phyloP scores from a whole-genome alignment of 179 eudicot genomes.

The Actinidia chinensis region DNA sequence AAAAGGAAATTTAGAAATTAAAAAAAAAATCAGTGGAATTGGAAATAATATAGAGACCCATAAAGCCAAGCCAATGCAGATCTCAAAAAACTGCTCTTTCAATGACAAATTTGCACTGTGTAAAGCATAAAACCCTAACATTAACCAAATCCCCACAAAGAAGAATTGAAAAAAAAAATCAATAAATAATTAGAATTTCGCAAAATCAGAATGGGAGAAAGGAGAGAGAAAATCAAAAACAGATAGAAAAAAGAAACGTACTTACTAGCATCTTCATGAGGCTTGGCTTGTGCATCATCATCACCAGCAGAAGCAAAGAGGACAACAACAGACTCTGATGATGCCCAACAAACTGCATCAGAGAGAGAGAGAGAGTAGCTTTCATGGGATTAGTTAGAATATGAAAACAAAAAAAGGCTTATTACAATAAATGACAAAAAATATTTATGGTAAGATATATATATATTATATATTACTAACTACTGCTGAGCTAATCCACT shows the following conservation, averaged over 20 bases:
- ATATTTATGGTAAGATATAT: conserved; percentile 23
- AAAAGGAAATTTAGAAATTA: background rate
- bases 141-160: background rate
- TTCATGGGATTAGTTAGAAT: conserved; percentile 16
- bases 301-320: conserved; percentile 14
- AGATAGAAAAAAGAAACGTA: conserved; percentile 33
- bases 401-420: background rate
- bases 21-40: background rate
- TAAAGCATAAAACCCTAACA: background rate
- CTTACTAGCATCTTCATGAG: conserved; percentile 60
- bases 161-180: background rate
- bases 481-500: background rate
- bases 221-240: background rate
- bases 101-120: background rate
- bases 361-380: conserved; percentile 12
- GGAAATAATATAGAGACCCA: conserved; percentile 17
- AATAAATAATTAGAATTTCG: background rate
- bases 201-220: background rate
- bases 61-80: conserved; percentile 13
- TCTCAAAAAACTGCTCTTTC: background rate
- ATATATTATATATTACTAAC: too few species aligned
- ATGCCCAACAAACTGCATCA: too few species aligned
- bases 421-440: conserved; percentile 46
- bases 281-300: conserved; percentile 25
- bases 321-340: too few species aligned